Conservation (phyloP, 306 rosid genomes). For the Calophaca sinica region DNA sequence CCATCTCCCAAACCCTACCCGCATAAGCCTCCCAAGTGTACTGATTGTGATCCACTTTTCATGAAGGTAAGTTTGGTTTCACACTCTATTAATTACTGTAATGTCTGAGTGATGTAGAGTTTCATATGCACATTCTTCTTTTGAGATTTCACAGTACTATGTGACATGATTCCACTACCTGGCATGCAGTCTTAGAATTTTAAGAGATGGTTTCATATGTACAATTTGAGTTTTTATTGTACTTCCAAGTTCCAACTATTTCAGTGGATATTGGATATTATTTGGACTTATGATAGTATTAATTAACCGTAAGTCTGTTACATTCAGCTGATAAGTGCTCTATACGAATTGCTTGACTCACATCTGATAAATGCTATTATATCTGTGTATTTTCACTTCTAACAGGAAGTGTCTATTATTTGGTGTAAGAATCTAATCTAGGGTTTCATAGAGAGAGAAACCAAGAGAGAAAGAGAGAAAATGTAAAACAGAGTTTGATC, state of each 20-base stretch:
- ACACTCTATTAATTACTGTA: slow-evolving; percentile 17
- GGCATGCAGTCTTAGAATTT: slow-evolving; percentile 15
- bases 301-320: slow-evolving; percentile 7
- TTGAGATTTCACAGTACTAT: slow-evolving; percentile 18
- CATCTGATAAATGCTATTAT: slow-evolving; percentile 13
- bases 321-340: slow-evolving; percentile 13
- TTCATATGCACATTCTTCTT: slow-evolving; percentile 24
- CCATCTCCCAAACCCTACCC: slow-evolving; percentile 92
- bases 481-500: too few species aligned
- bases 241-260: not conserved
- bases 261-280: not conserved
- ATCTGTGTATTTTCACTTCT: slow-evolving; percentile 20
- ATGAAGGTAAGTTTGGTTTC: slow-evolving; percentile 68
- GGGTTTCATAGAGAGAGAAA: too few species aligned
- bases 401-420: slow-evolving; percentile 28
- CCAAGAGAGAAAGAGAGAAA: too few species aligned
- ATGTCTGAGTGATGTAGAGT: slow-evolving; percentile 13
- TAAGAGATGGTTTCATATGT: slow-evolving; percentile 1
- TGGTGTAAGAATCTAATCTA: not conserved
- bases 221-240: not conserved
- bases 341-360: slow-evolving; percentile 5
- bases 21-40: slow-evolving; percentile 91
- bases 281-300: not conserved
- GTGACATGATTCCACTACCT: slow-evolving; percentile 11
- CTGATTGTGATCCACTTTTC: slow-evolving; percentile 89